Conservation (phyloP, 805 yeast species). For the Candida pini region DNA sequence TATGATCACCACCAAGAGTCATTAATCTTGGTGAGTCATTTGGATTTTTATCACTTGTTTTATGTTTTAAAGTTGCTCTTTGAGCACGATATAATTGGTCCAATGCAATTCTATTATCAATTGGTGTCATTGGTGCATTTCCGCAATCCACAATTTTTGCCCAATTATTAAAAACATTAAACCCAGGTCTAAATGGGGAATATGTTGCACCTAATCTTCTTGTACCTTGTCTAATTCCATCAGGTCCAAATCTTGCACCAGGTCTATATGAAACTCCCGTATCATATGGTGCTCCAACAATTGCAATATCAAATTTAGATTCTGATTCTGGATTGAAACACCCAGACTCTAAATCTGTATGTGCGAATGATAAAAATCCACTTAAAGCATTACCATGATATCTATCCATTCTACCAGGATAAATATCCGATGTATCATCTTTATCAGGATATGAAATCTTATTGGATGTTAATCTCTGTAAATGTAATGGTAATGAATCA, state of each 20-base stretch:
- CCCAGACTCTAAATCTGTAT: slow-evolving; percentile 10
- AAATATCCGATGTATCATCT: slow-evolving; percentile 17
- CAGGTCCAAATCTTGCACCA: slow-evolving; percentile 54
- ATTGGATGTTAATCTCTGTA: slow-evolving; percentile 5
- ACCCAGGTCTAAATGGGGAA: slow-evolving; percentile 31
- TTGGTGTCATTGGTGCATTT: slow-evolving; percentile 51
- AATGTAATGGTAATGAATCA: slow-evolving; percentile 6
- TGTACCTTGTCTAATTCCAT: slow-evolving; percentile 40
- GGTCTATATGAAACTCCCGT: slow-evolving; percentile 49
- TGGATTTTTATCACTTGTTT: slow-evolving; percentile 16
- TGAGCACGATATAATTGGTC: slow-evolving; percentile 48
- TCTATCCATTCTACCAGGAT: slow-evolving; percentile 17
- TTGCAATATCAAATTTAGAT: slow-evolving; percentile 38
- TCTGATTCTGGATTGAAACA: slow-evolving; percentile 13
- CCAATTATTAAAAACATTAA: slow-evolving; percentile 30
- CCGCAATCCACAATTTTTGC: slow-evolving; percentile 47
- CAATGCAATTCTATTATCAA: slow-evolving; percentile 48
- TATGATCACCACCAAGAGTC: slow-evolving; percentile 60
- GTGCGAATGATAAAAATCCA: slow-evolving; percentile 16
- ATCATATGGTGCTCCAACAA: slow-evolving; percentile 53
- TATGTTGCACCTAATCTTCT: slow-evolving; percentile 36
- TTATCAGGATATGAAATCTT: slow-evolving; percentile 13
- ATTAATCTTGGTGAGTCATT: slow-evolving; percentile 34
- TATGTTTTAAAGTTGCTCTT: slow-evolving; percentile 37
- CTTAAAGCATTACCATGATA: slow-evolving; percentile 17